phyloP scores from a whole-genome alignment of 2,329 filamentous ascomycete genomes.

The Nakataea oryzae region DNA sequence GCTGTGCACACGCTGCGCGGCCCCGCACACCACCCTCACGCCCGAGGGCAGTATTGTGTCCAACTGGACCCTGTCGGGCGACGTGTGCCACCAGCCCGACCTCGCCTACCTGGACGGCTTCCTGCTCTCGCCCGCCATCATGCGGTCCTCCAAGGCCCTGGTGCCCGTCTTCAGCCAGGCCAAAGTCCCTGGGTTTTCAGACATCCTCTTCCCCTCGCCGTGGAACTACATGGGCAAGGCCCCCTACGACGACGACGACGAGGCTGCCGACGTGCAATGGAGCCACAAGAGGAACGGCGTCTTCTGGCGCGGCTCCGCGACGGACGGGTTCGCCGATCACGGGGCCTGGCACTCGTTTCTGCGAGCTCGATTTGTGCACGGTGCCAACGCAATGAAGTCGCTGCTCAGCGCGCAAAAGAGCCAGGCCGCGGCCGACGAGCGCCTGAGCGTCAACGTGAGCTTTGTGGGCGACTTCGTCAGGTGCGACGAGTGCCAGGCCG shows the following conservation, averaged over 20 bases:
- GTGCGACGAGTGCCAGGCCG: conserved; percentile 23
- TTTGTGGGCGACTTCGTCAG: conserved; percentile 26
- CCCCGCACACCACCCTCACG: conserved; percentile 21
- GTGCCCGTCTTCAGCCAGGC: conserved; percentile 47
- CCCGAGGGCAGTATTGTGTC: conserved; percentile 25
- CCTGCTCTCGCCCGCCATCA: conserved; percentile 32
- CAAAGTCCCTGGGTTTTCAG: conserved; percentile 41
- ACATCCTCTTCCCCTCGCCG: conserved; percentile 34
- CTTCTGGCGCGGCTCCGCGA: conserved; percentile 44
- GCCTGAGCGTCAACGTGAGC: conserved; percentile 18
- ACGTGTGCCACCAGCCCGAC: conserved; percentile 40
- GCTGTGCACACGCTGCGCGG: conserved; percentile 19
- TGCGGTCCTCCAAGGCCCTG: conserved; percentile 31
- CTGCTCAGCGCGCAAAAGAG: conserved; percentile 7
- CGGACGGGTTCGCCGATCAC: conserved; percentile 35
- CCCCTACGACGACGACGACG: conserved; percentile 20
- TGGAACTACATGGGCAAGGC: conserved; percentile 27
- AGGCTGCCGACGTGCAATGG: conserved; percentile 30
- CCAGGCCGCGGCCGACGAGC: not conserved
- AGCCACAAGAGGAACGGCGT: conserved; percentile 34
- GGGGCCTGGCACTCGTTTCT: conserved; percentile 48
- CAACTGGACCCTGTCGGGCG: conserved; percentile 27
- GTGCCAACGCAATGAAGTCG: conserved; percentile 21
- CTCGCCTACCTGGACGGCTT: conserved; percentile 40
- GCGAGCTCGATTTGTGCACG: conserved; percentile 46